phyloP scores from a whole-genome alignment of 2,329 filamentous ascomycete species.

The Colletotrichum sp. region DNA sequence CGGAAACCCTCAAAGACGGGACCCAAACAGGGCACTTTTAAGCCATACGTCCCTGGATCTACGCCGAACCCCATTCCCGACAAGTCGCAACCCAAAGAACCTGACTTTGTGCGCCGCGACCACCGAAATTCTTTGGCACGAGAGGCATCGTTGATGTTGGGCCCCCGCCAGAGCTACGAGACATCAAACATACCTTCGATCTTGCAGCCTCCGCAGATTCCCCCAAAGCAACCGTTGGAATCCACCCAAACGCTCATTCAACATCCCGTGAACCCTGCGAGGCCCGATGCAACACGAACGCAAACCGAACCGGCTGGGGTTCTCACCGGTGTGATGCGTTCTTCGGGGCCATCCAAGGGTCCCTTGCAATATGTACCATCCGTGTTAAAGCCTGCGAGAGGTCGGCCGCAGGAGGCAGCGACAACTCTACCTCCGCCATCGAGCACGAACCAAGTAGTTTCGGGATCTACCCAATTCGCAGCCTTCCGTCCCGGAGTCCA shows the following conservation, averaged over 20 bases:
- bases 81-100: not conserved
- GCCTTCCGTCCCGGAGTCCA: not conserved
- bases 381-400: conserved; percentile 33
- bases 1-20: conserved; percentile 19
- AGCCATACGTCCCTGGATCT: conserved; percentile 17
- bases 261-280: not conserved
- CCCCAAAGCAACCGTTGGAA: conserved; percentile 20
- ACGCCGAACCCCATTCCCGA: not conserved
- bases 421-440: not conserved
- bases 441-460: not conserved
- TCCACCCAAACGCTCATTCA: not conserved
- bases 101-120: not conserved
- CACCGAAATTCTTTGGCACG: conserved; percentile 28
- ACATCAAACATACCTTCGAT: conserved; percentile 26
- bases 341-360: not conserved
- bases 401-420: not conserved
- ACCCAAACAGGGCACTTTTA: not conserved
- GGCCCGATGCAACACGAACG: not conserved
- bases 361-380: conserved; percentile 29
- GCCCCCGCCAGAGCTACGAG: conserved; percentile 18
- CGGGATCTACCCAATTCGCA: not conserved
- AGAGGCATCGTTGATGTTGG: conserved; percentile 28
- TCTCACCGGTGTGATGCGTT: too few relatives aligned
- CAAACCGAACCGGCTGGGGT: not conserved
- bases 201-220: conserved; percentile 27